Evolutionary conservation across 2,329 filamentous ascomycete species (phyloP), one percentile per base, ranked within the genome.

Genomic region (Penicillium sp.): DNA sequence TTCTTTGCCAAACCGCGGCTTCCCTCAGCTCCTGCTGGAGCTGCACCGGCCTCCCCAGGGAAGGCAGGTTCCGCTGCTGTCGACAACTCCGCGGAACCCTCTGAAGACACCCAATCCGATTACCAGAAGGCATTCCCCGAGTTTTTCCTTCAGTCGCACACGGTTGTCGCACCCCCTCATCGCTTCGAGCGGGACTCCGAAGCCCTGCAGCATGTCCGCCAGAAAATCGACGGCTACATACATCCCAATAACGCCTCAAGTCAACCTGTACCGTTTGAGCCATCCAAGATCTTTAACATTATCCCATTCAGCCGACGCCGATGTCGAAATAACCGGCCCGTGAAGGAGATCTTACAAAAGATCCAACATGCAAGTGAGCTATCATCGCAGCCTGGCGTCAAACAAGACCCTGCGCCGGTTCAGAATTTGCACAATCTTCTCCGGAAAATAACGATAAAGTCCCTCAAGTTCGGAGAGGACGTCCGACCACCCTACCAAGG

Each of bases 71-170:
- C 46, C 3, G 33, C 30, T 10, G 56, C 56, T 10, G 54, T 56
- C 36, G 53, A 53, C 11, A n/a, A 44, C 18, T n/a, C 53, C 13
- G 53, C 51, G 9, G 48, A 57, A 9, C 16, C 50, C 2, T 49
- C 59, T 16, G 58, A 62, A 35, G 62, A 67, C 22, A 27, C 58
- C 7, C 56, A 65, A 22, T 79, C 81, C 0, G 79, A 83, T 40
- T 92, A 90, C 60, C 76, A 88, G 16, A 85, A 83, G 59, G 76
- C 80, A 31, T 97, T 97, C 64, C 81, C 90, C 28, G 85, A 89
- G 0, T 97, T 96, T 69, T 92, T 88, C 56, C 66, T 94, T 41
- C 87, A 90, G 52, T 79, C 85, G 2, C 81, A 90, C 63, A 88
- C 90, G 1, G 81, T 74, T n/a, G 61, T 96, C 47, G 90, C 91